Conservation (phyloP, 1,284 basidiomycete genomes). For the Apiotrichum montevideense region DNA sequence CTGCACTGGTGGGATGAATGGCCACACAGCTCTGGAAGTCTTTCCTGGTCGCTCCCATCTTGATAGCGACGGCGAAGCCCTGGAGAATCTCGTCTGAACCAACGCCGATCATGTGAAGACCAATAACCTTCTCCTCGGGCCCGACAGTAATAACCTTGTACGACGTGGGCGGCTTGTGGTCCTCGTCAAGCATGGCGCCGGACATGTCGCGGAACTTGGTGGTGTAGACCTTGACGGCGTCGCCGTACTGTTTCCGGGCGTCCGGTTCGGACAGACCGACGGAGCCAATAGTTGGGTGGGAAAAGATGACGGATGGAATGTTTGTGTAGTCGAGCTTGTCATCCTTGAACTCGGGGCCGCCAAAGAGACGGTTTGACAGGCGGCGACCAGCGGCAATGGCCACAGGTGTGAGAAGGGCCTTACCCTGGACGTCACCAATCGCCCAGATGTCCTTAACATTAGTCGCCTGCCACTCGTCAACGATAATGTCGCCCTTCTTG, state of each 20-base stretch:
- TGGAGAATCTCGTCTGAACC: slow-evolving; percentile 46
- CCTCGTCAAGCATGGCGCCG: slow-evolving; percentile 76
- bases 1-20: no score
- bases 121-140: slow-evolving; percentile 86
- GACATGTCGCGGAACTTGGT: slow-evolving; percentile 70
- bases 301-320: slow-evolving; percentile 91
- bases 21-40: slow-evolving; percentile 57
- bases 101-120: slow-evolving; percentile 83
- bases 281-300: slow-evolving; percentile 89
- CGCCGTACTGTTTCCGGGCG: slow-evolving; percentile 79
- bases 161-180: slow-evolving; percentile 83
- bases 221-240: slow-evolving; percentile 83
- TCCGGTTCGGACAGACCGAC: slow-evolving; percentile 88
- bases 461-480: slow-evolving; percentile 88
- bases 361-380: slow-evolving; percentile 84
- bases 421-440: slow-evolving; percentile 89
- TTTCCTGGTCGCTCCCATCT: slow-evolving; percentile 84
- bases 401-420: slow-evolving; percentile 91
- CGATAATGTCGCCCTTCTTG: slow-evolving; percentile 71
- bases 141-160: slow-evolving; percentile 88
- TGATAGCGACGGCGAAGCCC: slow-evolving; percentile 74
- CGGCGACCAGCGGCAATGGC: slow-evolving; percentile 93
- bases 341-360: slow-evolving; percentile 71
- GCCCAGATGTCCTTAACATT: slow-evolving; percentile 67
- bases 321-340: slow-evolving; percentile 86